These are phyloP conservation scores for Malassezia globosa DNA, from an alignment of 1,284 basidiomycete genomes.

Conservation along the genomic window DNA sequence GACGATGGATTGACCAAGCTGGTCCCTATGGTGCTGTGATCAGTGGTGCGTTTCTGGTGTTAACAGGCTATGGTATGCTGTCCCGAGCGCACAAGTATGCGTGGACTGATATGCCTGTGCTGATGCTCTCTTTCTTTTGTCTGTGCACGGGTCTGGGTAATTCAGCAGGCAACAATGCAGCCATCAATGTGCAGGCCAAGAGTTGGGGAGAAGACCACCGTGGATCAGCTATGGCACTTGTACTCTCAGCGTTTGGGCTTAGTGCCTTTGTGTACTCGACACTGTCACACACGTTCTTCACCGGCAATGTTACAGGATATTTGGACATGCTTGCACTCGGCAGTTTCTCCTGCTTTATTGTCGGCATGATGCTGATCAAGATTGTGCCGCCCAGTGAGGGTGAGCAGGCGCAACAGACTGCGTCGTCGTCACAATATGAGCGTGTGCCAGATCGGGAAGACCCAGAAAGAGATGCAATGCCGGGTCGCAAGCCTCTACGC, in stretches of 20 bases:
- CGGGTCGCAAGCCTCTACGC: background rate
- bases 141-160: constrained; percentile 34
- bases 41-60: constrained; percentile 10
- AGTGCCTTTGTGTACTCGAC: constrained; percentile 69
- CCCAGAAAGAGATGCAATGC: background rate
- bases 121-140: constrained; percentile 27
- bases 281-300: constrained; percentile 57
- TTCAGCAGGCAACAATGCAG: constrained; percentile 41
- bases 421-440: background rate
- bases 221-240: constrained; percentile 61
- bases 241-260: constrained; percentile 70
- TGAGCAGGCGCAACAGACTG: constrained; percentile 2
- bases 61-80: constrained; percentile 11
- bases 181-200: constrained; percentile 46
- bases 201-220: constrained; percentile 47
- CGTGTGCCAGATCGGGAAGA: background rate
- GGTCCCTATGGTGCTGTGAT: constrained; percentile 25
- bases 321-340: constrained; percentile 61
- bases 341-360: constrained; percentile 58
- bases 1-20: constrained; percentile 34
- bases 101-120: constrained; percentile 7
- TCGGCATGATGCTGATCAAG: constrained; percentile 58
- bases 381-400: constrained; percentile 54
- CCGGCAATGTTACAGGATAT: constrained; percentile 61
- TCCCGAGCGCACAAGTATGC: constrained; percentile 9